phyloP scores from a whole-genome alignment of 371 early-diverging fungal genomes.

The Mucor sp. region DNA sequence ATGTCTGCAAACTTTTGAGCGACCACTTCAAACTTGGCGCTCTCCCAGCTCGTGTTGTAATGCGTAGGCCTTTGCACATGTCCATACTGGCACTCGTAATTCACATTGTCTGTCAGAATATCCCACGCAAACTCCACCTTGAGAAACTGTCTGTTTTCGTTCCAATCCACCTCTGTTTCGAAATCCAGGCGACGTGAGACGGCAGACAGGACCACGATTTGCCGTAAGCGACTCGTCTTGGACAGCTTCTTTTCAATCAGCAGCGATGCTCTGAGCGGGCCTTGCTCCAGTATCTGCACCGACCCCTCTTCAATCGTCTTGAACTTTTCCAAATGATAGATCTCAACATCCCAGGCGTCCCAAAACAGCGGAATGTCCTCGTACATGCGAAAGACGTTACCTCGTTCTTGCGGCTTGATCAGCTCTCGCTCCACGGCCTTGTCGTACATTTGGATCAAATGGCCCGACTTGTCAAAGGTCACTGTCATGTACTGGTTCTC shows the following conservation, averaged over 20 bases:
- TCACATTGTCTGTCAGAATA: conserved; percentile 75
- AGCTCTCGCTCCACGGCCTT: conserved; percentile 69
- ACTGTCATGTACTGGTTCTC: conserved; percentile 72
- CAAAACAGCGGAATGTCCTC: conserved; percentile 71
- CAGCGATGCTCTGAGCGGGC: conserved; percentile 82
- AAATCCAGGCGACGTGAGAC: conserved; percentile 82
- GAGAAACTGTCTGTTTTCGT: conserved; percentile 85
- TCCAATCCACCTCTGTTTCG: conserved; percentile 88
- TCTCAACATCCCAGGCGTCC: conserved; percentile 73
- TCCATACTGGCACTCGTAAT: conserved; percentile 94
- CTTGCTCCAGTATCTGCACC: conserved; percentile 66
- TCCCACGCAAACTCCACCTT: conserved; percentile 92
- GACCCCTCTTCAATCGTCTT: conserved; percentile 49
- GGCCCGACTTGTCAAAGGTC: conserved; percentile 72
- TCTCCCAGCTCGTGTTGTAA: conserved; percentile 89
- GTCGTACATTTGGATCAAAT: conserved; percentile 69
- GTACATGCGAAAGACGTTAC: conserved; percentile 77
- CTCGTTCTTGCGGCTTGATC: conserved; percentile 64
- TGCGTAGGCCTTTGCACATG: conserved; percentile 88
- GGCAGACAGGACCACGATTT: conserved; percentile 73
- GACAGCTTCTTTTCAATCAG: conserved; percentile 64
- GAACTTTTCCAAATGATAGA: conserved; percentile 87
- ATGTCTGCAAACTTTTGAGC: conserved; percentile 93
- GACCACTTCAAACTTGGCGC: conserved; percentile 94
- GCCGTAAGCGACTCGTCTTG: conserved; percentile 61